Conservation (phyloP, 2,329 filamentous ascomycete species). For the Colletotrichum sp. region DNA sequence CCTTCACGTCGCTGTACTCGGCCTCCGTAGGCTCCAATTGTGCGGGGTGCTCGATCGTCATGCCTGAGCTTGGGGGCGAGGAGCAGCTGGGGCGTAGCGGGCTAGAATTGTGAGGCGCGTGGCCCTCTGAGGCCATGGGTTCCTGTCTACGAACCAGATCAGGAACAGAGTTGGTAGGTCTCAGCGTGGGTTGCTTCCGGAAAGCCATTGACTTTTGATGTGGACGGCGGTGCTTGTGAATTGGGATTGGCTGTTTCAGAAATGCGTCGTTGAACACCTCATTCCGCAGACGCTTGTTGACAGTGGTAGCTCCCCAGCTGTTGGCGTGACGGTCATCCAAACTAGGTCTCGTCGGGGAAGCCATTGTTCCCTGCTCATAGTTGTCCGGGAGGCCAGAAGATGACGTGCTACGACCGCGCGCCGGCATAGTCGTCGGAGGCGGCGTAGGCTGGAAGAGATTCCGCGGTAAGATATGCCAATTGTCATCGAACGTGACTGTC, state of each 20-base stretch:
- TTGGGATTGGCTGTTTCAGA: constrained; percentile 80
- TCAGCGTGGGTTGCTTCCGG: constrained; percentile 46
- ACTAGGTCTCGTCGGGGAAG: constrained; percentile 38
- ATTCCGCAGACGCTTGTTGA: constrained; percentile 86
- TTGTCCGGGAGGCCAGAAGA: constrained; percentile 28
- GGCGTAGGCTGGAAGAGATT: constrained; percentile 74
- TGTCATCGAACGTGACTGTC: constrained; percentile 92
- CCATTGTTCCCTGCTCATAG: neutral
- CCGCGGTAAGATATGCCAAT: constrained; percentile 89
- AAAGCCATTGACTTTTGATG: constrained; percentile 69
- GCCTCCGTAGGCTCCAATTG: constrained; percentile 20
- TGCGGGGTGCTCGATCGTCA: neutral
- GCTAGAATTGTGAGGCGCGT: constrained; percentile 17
- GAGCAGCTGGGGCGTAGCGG: constrained; percentile 12
- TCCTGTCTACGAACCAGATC: constrained; percentile 31
- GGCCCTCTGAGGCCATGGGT: neutral
- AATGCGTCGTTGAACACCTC: constrained; percentile 95
- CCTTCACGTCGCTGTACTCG: constrained; percentile 47
- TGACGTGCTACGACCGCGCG: constrained; percentile 41
- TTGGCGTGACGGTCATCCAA: constrained; percentile 64
- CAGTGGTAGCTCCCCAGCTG: constrained; percentile 89
- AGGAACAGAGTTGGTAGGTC: constrained; percentile 51
- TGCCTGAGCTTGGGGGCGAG: constrained; percentile 6
- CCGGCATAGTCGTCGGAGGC: constrained; percentile 27
- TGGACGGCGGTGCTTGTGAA: constrained; percentile 76